Evolutionary conservation across 2,329 filamentous ascomycete species (phyloP).

Genomic region (Boeremia lycopersici): DNA sequence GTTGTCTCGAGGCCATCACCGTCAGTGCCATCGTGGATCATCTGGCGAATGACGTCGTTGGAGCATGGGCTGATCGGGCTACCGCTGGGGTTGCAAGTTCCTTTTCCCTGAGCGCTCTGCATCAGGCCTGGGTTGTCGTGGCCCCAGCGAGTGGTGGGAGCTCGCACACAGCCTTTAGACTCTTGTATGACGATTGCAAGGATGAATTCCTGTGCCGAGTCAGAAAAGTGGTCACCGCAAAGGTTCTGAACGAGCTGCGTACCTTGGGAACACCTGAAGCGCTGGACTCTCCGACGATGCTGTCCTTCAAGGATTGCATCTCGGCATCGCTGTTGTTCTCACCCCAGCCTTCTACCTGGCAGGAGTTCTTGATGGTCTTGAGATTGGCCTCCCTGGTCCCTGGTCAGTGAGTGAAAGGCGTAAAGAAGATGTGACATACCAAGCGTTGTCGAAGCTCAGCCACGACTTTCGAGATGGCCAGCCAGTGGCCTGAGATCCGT

Average conservation of each 20-base stretch:
- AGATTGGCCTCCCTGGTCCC: conserved; percentile 41
- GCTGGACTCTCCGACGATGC: conserved; percentile 43
- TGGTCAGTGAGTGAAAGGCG: conserved; percentile 5
- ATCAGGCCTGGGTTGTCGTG: conserved; percentile 56
- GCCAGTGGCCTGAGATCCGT: conserved; percentile 43
- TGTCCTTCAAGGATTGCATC: conserved; percentile 45
- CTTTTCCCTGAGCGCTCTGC: conserved; percentile 47
- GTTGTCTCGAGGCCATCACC: conserved; percentile 53
- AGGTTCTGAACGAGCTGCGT: conserved; percentile 40
- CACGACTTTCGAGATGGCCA: conserved; percentile 47
- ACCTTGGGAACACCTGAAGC: conserved; percentile 44
- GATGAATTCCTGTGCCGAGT: conserved; percentile 46
- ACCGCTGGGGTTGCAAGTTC: conserved; percentile 46
- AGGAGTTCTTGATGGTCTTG: conserved; percentile 45
- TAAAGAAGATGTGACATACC: conserved; percentile 20
- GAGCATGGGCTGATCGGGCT: conserved; percentile 50
- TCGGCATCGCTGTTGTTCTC: conserved; percentile 49
- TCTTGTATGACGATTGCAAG: conserved; percentile 56
- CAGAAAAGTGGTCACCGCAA: neutral
- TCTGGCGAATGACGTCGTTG: conserved; percentile 43
- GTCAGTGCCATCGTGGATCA: conserved; percentile 52
- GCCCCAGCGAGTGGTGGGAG: conserved; percentile 50
- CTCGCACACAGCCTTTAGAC: conserved; percentile 55
- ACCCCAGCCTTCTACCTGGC: conserved; percentile 40
- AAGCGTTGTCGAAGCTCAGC: conserved; percentile 45